A percentile compares a stretch with the other conserved stretches of the same genome.
phyloP scores from a whole-genome alignment of 2,329 filamentous ascomycete genomes.

The Penicillium sp. region DNA sequence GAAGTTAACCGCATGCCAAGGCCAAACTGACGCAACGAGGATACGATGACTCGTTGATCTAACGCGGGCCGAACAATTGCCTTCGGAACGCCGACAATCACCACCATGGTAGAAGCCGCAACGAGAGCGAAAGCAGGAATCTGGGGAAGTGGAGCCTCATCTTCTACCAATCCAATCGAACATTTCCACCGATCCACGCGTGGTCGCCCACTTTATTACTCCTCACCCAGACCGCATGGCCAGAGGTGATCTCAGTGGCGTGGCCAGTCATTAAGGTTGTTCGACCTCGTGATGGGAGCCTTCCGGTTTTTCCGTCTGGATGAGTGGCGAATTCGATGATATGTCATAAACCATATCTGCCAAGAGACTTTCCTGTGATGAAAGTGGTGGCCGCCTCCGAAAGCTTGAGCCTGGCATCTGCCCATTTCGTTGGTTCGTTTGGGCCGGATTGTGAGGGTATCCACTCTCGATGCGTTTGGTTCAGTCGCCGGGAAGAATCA shows the following conservation, averaged over 20 bases:
- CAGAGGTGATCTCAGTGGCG: conserved; percentile 15
- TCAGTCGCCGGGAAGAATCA: neutral
- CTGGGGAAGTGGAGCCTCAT: conserved; percentile 16
- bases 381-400: conserved; percentile 15
- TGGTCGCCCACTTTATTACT: conserved; percentile 7
- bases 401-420: conserved; percentile 7
- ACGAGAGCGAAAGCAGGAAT: conserved; percentile 8
- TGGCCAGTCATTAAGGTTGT: neutral
- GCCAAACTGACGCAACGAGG: conserved; percentile 2
- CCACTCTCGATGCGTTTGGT: neutral
- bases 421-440: neutral
- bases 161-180: conserved; percentile 10
- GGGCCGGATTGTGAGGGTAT: neutral
- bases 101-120: conserved; percentile 1
- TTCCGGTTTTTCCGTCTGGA: neutral
- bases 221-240: conserved; percentile 9
- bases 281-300: conserved; percentile 15
- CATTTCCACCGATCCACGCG: conserved; percentile 3
- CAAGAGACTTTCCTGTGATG: conserved; percentile 11
- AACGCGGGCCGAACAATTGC: too few relatives aligned
- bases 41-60: conserved; percentile 28
- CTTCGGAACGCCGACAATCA: neutral
- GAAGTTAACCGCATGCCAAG: neutral
- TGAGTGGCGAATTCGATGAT: conserved; percentile 6
- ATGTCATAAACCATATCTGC: neutral